Percentiles rank a stretch among this genome's conserved stretches.
Evolutionary conservation across 495 filamentous ascomycete species (phyloP).

Genomic region (Talaromyces trachyspermus): DNA sequence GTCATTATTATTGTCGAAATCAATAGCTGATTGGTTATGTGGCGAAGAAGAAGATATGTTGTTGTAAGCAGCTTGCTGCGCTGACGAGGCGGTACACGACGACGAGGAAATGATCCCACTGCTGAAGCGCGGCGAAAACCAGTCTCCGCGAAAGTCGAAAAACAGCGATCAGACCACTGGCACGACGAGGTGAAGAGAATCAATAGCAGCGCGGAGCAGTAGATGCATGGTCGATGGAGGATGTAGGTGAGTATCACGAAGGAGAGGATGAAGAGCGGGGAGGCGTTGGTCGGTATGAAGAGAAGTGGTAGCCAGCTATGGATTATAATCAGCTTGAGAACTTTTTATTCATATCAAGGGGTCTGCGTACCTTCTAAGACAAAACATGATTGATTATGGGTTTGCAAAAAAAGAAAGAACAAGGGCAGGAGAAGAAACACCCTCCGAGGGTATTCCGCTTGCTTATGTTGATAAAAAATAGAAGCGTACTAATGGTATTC

Average conservation of each 20-base stretch:
- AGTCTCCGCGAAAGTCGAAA: conserved; percentile 75
- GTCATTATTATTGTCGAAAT: conserved; percentile 11
- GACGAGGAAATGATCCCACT: too few species aligned
- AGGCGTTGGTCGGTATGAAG: conserved; percentile 60
- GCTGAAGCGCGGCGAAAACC: conserved; percentile 68
- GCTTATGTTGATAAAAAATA: too few species aligned
- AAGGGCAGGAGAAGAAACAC: too few species aligned
- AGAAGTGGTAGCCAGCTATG: conserved; percentile 37
- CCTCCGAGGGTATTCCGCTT: too few species aligned
- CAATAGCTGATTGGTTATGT: conserved; percentile 14
- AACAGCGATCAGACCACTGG: conserved; percentile 89
- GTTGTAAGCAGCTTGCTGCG: too few species aligned
- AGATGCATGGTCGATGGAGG: conserved; percentile 81
- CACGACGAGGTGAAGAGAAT: conserved; percentile 85
- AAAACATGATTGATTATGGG: too few species aligned
- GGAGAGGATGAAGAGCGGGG: conserved; percentile 78
- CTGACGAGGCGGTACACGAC: conserved; percentile 15
- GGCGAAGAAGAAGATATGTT: background rate
- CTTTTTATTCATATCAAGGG: too few species aligned
- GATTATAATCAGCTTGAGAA: too few species aligned
- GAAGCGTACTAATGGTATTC: too few species aligned
- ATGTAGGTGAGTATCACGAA: conserved; percentile 88
- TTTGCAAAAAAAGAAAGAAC: too few species aligned
- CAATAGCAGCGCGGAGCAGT: conserved; percentile 82
- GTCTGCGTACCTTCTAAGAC: too few species aligned